Base-by-base conservation (phyloP, 805 yeast species). In the Metschnikowia continentalis region DNA sequence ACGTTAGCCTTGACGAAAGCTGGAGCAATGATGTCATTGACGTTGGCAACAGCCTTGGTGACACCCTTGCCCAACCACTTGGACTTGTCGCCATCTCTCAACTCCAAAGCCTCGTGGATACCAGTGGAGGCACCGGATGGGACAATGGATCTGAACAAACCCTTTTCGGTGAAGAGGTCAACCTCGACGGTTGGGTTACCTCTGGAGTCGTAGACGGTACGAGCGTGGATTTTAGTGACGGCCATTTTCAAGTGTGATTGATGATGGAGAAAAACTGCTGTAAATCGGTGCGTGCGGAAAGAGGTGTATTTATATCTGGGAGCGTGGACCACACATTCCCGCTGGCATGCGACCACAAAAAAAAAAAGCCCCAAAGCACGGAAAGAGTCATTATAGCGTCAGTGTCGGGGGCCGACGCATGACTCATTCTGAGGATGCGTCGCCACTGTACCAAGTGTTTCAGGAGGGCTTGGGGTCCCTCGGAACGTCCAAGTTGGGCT, bases 121-220 rank as follows among this genome's bases (percentile, higher is more conserved):
- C 99, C 99, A 59, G 99, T 94, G 69, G 98, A 92, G 62, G 99
- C 99, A 80, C 99, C 99, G 61, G 97, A 90, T 75, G 99, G 99
- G 58, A 94, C 99, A 71, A 92, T 91, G 63, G 98, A 83, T 78
- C 97, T 88, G 95, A 90, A 91, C 61, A 82, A 67, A 70, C 99
- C 99, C 70, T 88, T 83, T 59, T 81, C 92, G 70, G 99, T 92
- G 82, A 86, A 79, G 67, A 92, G 69, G 71, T 94, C 98, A 64
- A 94, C 98, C 84, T 94, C 98, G 66, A 94, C 99, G 65, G 99
- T 92, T 80, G 99, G 99, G 86, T 92, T 94, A 79, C 98, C 98
- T 80, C 99, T 90, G 67, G 98, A 92, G 81, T 92, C 99, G 86
- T 94, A 92, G 77, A 92, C 96, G 83, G 84, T 87, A 80, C 99